Evolutionary conservation across 2,329 filamentous ascomycete genomes (phyloP).

Genomic region (Verticillium isaacii): DNA sequence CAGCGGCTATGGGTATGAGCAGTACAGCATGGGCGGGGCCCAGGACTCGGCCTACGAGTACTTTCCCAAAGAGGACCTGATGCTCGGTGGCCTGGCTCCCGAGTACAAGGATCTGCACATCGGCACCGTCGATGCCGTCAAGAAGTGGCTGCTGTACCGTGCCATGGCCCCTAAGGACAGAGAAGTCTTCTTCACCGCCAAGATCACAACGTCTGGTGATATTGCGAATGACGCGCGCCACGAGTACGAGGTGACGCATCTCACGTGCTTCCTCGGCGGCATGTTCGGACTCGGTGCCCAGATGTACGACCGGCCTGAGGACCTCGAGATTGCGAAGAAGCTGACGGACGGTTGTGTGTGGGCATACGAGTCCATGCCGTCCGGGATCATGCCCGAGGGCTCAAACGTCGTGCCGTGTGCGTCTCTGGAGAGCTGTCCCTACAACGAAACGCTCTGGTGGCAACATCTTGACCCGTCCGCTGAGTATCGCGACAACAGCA

Average conservation of each 20-base stretch:
- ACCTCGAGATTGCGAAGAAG: conserved; percentile 58
- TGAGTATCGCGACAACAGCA: conserved; percentile 34
- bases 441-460: conserved; percentile 47
- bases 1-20: conserved; percentile 37
- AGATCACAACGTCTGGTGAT: conserved; percentile 43
- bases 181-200: conserved; percentile 71
- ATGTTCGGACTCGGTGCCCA: conserved; percentile 65
- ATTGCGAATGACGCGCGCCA: conserved; percentile 32
- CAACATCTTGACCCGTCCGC: conserved; percentile 41
- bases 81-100: conserved; percentile 68
- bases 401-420: conserved; percentile 45
- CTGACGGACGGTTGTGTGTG: conserved; percentile 67
- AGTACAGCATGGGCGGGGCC: conserved; percentile 57
- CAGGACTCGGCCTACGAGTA: conserved; percentile 72
- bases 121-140: conserved; percentile 60
- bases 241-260: conserved; percentile 58
- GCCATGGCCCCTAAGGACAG: conserved; percentile 65
- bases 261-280: conserved; percentile 66
- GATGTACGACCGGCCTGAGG: conserved; percentile 52
- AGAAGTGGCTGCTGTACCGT: conserved; percentile 70
- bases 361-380: conserved; percentile 57
- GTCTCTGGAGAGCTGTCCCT: conserved; percentile 39
- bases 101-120: conserved; percentile 74
- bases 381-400: conserved; percentile 62
- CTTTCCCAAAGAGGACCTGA: conserved; percentile 62